Percentiles rank a stretch among this genome's conserved stretches.
phyloP scores from a whole-genome alignment of 768 basidiomycete genomes.

The Naematelia aurantialba region DNA sequence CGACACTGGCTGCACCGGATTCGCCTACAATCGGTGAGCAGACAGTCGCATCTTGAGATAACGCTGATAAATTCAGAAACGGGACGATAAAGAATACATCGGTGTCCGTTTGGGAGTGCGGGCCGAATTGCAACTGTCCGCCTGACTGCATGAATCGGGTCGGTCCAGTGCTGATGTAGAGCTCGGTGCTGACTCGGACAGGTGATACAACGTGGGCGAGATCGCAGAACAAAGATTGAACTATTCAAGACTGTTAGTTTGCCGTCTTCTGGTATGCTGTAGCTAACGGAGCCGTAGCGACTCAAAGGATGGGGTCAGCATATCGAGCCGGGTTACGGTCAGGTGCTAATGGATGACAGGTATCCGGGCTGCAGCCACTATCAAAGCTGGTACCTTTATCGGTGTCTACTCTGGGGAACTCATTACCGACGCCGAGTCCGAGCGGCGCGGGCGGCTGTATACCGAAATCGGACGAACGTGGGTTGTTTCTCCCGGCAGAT shows the following conservation, averaged over 20 bases:
- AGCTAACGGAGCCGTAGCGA: constrained; percentile 12
- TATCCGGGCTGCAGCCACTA: constrained; percentile 64
- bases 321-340: not conserved
- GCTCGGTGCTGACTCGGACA: constrained; percentile 41
- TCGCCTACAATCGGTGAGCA: constrained; percentile 61
- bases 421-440: constrained; percentile 64
- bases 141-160: constrained; percentile 80
- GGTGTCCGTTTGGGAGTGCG: constrained; percentile 72
- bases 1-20: constrained; percentile 55
- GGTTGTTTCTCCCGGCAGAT: constrained; percentile 12
- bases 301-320: constrained; percentile 74
- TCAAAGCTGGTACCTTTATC: constrained; percentile 66
- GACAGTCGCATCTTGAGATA: not conserved
- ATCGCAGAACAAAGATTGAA: constrained; percentile 60
- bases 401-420: constrained; percentile 85
- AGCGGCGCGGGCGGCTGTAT: constrained; percentile 63
- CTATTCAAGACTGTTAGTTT: constrained; percentile 58
- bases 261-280: not conserved
- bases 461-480: constrained; percentile 44
- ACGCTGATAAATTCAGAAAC: constrained; percentile 31
- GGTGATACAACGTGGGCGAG: constrained; percentile 80
- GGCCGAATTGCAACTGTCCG: constrained; percentile 72
- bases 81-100: constrained; percentile 56
- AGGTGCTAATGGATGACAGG: constrained; percentile 54
- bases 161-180: constrained; percentile 35